A percentile compares a stretch with the other conserved stretches of the same genome.
phyloP scores from a whole-genome alignment of 2,329 filamentous ascomycete genomes.

The Sphaerulina vaccinii region DNA sequence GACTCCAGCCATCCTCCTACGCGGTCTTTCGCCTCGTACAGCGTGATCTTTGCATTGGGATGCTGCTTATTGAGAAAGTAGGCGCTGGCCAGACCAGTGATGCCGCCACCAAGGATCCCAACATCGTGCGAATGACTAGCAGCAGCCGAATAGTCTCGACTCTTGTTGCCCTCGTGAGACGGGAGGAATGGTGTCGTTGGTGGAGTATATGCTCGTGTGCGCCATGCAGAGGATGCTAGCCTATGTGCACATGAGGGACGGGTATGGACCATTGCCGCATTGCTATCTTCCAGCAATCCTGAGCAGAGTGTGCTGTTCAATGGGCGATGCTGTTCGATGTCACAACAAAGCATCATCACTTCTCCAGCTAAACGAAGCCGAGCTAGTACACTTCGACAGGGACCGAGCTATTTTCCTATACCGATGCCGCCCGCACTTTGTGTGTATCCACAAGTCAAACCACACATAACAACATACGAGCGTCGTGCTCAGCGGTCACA shows the following conservation, averaged over 20 bases:
- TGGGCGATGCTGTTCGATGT: background rate
- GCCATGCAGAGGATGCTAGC: conserved; percentile 9
- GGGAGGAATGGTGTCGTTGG: background rate
- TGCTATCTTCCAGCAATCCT: conserved; percentile 4
- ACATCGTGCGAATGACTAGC: conserved; percentile 42
- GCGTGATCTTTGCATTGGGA: conserved; percentile 68
- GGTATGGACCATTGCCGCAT: conserved; percentile 34
- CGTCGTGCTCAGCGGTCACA: no score
- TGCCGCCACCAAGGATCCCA: conserved; percentile 75
- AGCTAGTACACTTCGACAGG: no score
- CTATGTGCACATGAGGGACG: conserved; percentile 15
- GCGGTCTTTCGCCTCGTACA: conserved; percentile 71
- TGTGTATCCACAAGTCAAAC: no score
- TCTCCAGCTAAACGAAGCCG: background rate
- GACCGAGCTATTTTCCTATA: no score
- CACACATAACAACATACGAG: no score
- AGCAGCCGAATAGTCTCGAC: conserved; percentile 15
- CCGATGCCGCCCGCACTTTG: no score
- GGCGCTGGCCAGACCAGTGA: conserved; percentile 76
- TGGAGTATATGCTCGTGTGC: conserved; percentile 2
- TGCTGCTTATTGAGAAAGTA: conserved; percentile 71
- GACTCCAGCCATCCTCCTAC: conserved; percentile 85
- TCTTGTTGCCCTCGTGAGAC: conserved; percentile 9
- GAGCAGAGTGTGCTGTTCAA: background rate
- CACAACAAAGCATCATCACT: background rate